phyloP scores from a whole-genome alignment of 495 filamentous ascomycete species.

The Clohesyomyces aquaticus region DNA sequence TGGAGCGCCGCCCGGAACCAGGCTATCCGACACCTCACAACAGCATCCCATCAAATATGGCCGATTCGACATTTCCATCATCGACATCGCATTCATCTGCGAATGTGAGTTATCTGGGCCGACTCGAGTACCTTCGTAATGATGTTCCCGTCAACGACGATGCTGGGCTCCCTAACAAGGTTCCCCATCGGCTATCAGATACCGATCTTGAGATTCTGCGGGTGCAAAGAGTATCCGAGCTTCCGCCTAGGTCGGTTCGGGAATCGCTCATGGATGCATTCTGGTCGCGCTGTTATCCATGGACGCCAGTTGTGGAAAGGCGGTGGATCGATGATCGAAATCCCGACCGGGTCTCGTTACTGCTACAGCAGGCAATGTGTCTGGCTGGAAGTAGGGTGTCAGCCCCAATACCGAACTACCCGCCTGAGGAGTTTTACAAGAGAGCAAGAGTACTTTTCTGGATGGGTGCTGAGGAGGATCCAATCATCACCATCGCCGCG shows the following conservation, averaged over 20 bases:
- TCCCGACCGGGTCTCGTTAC: slow-evolving; percentile 20
- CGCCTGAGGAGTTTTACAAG: slow-evolving; percentile 36
- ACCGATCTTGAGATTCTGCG: slow-evolving; percentile 36
- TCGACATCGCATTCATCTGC: slow-evolving; percentile 10
- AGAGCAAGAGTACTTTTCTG: slow-evolving; percentile 36
- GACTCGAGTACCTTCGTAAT: slow-evolving; percentile 33
- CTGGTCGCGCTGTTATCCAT: slow-evolving; percentile 38
- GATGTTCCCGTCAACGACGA: slow-evolving; percentile 40
- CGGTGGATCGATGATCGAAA: slow-evolving; percentile 32
- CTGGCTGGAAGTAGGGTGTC: slow-evolving; percentile 37
- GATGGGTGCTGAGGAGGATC: slow-evolving; percentile 38
- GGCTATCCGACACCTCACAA: slow-evolving; percentile 26
- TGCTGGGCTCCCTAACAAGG: slow-evolving; percentile 19
- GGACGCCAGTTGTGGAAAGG: slow-evolving; percentile 37
- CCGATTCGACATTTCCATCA: slow-evolving; percentile 8
- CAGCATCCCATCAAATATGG: slow-evolving; percentile 9
- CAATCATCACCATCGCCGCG: slow-evolving; percentile 30
- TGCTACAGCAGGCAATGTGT: slow-evolving; percentile 35
- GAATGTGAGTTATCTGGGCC: slow-evolving; percentile 34
- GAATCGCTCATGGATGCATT: slow-evolving; percentile 36
- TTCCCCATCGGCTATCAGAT: slow-evolving; percentile 33
- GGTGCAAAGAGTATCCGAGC: slow-evolving; percentile 33
- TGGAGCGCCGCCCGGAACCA: slow-evolving; percentile 16
- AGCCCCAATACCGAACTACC: slow-evolving; percentile 11
- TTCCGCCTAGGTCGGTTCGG: slow-evolving; percentile 33